Evolutionary conservation across 2,329 filamentous ascomycete species (phyloP), one percentile per base, ranked within the genome.

Genomic region (Diaporthe amygdali): DNA sequence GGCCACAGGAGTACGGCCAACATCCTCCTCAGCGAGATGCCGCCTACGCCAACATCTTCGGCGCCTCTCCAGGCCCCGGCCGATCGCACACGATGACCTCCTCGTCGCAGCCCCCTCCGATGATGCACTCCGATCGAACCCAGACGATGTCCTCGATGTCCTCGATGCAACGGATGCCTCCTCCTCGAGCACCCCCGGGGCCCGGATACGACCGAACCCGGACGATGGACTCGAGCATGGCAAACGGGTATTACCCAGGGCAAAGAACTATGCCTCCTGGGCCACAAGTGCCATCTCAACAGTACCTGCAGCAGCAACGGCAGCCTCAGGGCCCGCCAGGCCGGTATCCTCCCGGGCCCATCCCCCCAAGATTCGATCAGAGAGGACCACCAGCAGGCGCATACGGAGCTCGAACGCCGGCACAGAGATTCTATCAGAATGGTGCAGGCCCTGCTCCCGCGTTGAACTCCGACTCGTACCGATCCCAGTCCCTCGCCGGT

Each of bases 1-100:
- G 81, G 75, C 82, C 81, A 64, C 70, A 73, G 52, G 71, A 73
- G 8, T 71, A 73, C 51, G 69, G 69, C 27, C 71, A 73, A 39
- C 70, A 73, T 34, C 71, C 56, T 15, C 59, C 66, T 17, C 81
- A 83, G 70, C 93, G 96, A 84, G 95, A 99, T 89, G 94, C 94
- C 76, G 96, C 96, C 75, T 99, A 97, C 82, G 94, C 93, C 75
- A 96, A 96, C 84, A 98, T 98, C 80, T 99, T 98, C 81, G 96
- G 96, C 76, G 91, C 91, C 75, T 89, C 94, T 75, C 95, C 94
- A 74, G 94, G 94, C 56, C 90, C 94, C 55, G 96, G 96, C 71
- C 92, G 96, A 81, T 97, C 95, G 71, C 95, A 98, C 79, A 98
- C 96, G 32, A 98, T 98, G 95, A 96, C 92, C 74, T 95, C 93